phyloP scores from a whole-genome alignment of 345 rosid genomes.

The Lumnitzera littorea region DNA sequence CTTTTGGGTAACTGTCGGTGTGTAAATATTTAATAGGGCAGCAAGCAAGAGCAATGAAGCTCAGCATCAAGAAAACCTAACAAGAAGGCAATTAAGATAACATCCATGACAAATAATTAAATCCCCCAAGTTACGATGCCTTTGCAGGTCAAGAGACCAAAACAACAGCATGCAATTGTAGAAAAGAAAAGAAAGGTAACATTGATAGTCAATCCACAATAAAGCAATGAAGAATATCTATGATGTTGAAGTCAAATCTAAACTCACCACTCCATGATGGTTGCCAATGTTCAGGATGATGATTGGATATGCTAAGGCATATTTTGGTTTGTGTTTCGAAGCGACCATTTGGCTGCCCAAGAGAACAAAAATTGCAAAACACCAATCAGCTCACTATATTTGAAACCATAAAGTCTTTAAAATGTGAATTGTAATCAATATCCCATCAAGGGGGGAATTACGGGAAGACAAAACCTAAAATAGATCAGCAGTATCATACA shows the following conservation, averaged over 20 bases:
- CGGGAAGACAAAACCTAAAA: background rate
- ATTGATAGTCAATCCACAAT: background rate
- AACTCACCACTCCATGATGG: constrained; percentile 96
- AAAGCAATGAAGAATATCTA: background rate
- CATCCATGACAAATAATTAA: no score
- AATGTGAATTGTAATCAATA: background rate
- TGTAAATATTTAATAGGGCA: background rate
- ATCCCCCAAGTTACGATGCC: no score
- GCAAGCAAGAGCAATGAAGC: background rate
- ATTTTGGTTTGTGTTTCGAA: constrained; percentile 91
- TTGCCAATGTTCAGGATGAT: constrained; percentile 99
- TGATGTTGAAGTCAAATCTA: background rate
- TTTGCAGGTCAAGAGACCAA: no score
- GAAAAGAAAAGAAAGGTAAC: no score
- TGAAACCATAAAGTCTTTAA: no score
- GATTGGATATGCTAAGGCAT: constrained; percentile 92
- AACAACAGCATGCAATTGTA: no score
- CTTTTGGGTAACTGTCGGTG: no score
- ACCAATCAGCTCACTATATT: background rate
- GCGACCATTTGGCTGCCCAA: constrained; percentile 85
- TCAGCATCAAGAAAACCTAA: background rate
- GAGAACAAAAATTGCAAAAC: background rate
- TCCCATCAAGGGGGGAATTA: background rate
- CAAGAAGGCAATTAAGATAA: no score
- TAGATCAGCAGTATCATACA: background rate